Conservation (phyloP, 306 rosid genomes). For the Lagenaria siceraria region DNA sequence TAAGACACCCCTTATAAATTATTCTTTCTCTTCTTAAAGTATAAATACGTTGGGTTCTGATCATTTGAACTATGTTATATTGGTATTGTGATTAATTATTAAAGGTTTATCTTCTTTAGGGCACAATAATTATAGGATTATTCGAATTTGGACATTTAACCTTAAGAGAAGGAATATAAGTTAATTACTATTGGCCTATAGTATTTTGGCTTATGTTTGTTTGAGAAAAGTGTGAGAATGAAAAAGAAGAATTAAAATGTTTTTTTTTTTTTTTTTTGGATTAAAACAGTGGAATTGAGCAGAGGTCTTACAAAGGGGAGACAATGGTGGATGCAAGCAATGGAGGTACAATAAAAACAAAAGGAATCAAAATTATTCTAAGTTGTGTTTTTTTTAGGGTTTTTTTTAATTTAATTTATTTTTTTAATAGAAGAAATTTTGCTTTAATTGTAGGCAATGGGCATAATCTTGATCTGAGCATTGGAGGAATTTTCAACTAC, state of each 20-base stretch:
- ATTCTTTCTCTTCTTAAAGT: no score
- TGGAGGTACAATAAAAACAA: not conserved
- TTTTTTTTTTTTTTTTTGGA: not conserved
- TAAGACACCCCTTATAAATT: no score
- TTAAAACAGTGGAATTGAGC: not conserved
- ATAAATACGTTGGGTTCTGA: no score
- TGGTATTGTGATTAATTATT: no score
- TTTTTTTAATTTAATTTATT: not conserved
- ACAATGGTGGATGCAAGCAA: not conserved
- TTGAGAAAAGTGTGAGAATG: not conserved
- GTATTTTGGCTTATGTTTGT: no score
- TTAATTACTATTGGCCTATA: no score
- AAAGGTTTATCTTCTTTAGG: no score
- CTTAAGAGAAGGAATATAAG: no score
- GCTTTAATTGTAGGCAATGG: conserved; percentile 18
- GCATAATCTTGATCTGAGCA: conserved; percentile 42
- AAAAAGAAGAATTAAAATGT: not conserved
- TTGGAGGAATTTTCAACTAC: conserved; percentile 22
- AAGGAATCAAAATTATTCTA: not conserved
- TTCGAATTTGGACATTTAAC: no score
- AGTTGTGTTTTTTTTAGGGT: not conserved
- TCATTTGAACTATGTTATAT: no score
- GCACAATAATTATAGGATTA: no score
- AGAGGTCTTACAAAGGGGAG: not conserved
- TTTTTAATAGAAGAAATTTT: not conserved